Conservation (phyloP, 306 rosid genomes). For the Abrus pulchellus region DNA sequence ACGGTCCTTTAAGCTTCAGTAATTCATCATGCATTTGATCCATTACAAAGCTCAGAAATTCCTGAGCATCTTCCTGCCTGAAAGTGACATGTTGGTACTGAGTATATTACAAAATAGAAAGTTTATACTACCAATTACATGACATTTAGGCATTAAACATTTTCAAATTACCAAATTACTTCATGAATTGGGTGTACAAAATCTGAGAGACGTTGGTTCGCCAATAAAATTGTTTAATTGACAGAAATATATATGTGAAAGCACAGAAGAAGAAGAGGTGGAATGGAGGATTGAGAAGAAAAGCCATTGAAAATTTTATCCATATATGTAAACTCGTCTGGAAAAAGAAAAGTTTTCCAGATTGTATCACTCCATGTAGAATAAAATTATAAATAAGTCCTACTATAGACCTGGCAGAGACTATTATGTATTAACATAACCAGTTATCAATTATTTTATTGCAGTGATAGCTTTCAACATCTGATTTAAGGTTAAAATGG, state of each 20-base stretch:
- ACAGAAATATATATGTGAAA: conserved; percentile 12
- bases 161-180: conserved; percentile 26
- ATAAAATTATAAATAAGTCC: not conserved
- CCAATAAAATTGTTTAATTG: not conserved
- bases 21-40: conserved; percentile 93
- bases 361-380: not conserved
- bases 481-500: not conserved
- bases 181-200: not conserved
- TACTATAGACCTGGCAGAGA: not conserved
- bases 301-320: not conserved
- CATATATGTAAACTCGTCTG: conserved; percentile 13
- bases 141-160: conserved; percentile 18
- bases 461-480: conserved; percentile 30
- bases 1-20: conserved; percentile 78
- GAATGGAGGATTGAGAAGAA: not conserved
- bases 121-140: conserved; percentile 14
- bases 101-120: conserved; percentile 28
- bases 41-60: conserved; percentile 93
- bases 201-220: not conserved
- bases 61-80: conserved; percentile 99
- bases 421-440: not conserved
- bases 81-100: conserved; percentile 39
- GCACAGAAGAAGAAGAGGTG: not conserved
- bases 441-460: conserved; percentile 13
- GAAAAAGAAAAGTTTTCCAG: too few relatives aligned